These are phyloP conservation scores for Gremmenia infestans DNA, from an alignment of 2,329 filamentous ascomycete genomes.

Conservation along the genomic window DNA sequence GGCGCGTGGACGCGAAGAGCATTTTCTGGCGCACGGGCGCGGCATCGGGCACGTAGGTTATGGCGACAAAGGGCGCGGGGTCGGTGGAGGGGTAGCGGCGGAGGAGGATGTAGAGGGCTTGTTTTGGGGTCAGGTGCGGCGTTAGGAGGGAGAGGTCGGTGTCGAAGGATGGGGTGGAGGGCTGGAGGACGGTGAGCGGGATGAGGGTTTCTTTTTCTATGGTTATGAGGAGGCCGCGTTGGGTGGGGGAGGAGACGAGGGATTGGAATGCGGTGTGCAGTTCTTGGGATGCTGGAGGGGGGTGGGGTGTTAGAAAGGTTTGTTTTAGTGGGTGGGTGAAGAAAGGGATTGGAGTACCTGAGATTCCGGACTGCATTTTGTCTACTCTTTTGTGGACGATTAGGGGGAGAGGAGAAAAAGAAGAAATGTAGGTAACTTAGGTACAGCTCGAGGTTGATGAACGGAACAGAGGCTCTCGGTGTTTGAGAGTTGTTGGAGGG, in stretches of 20 bases:
- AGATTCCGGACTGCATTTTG: slow-evolving; percentile 74
- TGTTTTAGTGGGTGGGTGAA: background rate
- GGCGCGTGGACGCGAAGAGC: slow-evolving; percentile 73
- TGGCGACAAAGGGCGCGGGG: slow-evolving; percentile 50
- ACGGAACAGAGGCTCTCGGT: background rate
- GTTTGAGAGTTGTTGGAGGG: background rate
- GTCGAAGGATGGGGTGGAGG: slow-evolving; percentile 52
- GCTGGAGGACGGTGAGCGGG: slow-evolving; percentile 51
- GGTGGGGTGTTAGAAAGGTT: background rate
- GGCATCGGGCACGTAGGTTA: slow-evolving; percentile 74
- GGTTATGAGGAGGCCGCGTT: slow-evolving; percentile 67
- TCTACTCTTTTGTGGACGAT: background rate
- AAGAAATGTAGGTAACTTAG: background rate
- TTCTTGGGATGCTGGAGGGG: slow-evolving; percentile 63
- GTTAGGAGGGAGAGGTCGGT: slow-evolving; percentile 59
- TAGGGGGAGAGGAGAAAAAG: background rate
- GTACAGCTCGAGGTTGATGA: background rate
- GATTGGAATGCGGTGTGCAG: slow-evolving; percentile 68
- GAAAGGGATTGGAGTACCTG: slow-evolving; percentile 44
- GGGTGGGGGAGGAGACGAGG: slow-evolving; percentile 55
- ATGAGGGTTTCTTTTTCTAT: slow-evolving; percentile 66
- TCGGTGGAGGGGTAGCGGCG: slow-evolving; percentile 57
- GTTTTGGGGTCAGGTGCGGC: slow-evolving; percentile 58
- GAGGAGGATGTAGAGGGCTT: slow-evolving; percentile 70
- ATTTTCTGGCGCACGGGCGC: slow-evolving; percentile 82